Percentiles rank a stretch among this genome's conserved stretches.
Conservation (phyloP, 2,329 filamentous ascomycete genomes). For the Fusarium udum region DNA sequence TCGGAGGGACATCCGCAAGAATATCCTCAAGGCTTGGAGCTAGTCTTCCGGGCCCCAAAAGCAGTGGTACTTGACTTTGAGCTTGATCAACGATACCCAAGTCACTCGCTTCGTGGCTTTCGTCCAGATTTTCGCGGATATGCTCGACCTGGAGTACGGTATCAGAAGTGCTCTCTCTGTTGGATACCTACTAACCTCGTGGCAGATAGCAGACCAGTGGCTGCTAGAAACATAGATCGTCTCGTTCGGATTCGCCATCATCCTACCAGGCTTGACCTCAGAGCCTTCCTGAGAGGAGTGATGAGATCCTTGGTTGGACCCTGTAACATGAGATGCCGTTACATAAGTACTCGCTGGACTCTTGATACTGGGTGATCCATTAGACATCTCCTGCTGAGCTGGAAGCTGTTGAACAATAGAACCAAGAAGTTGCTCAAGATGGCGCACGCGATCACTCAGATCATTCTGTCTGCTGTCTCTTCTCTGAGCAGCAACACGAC, state of each 20-base stretch:
- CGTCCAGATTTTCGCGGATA: conserved; percentile 21
- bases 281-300: background rate
- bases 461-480: conserved; percentile 6
- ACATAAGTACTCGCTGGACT: background rate
- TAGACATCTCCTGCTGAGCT: background rate
- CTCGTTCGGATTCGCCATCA: conserved; percentile 27
- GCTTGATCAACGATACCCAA: background rate
- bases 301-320: background rate
- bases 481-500: conserved; percentile 7
- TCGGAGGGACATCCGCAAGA: conserved; percentile 24
- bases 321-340: background rate
- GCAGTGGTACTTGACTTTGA: conserved; percentile 11
- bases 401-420: conserved; percentile 29
- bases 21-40: conserved; percentile 9
- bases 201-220: conserved; percentile 31
- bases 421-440: conserved; percentile 30
- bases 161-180: no score
- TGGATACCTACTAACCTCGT: no score
- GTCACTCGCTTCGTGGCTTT: background rate
- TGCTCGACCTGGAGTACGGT: no score
- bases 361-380: background rate
- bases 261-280: conserved; percentile 18
- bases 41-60: conserved; percentile 3
- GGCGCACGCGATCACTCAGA: conserved; percentile 22
- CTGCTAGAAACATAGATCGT: conserved; percentile 36